Percentiles rank a stretch among this genome's conserved stretches.
phyloP scores from a whole-genome alignment of 2,329 filamentous ascomycete species.

The Sporothrix brunneoviolacea region DNA sequence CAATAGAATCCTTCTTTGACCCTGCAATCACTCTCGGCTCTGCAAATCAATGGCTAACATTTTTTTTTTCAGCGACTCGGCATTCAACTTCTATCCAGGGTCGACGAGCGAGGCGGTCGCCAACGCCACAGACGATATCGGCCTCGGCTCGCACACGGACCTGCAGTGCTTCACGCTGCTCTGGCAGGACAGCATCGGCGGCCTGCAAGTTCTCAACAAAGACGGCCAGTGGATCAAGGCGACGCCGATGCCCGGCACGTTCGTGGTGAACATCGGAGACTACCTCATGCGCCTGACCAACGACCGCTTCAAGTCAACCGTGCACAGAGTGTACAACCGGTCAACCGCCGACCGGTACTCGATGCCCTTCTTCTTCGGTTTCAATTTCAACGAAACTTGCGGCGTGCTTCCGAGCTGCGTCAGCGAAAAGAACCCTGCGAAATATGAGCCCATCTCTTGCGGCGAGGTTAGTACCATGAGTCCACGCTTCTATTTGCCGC shows the following conservation, averaged over 20 bases:
- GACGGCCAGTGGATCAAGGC: conserved; percentile 38
- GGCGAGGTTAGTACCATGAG: too few relatives aligned
- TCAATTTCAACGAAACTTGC: conserved; percentile 37
- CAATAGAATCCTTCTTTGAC: too few relatives aligned
- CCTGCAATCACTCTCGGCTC: too few relatives aligned
- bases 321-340: conserved; percentile 43
- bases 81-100: conserved; percentile 21
- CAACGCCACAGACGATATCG: conserved; percentile 22
- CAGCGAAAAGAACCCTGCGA: conserved; percentile 30
- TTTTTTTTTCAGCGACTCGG: conserved; percentile 15
- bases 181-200: conserved; percentile 38
- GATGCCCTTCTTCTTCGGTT: conserved; percentile 50
- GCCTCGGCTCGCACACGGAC: conserved; percentile 33
- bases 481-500: too few relatives aligned
- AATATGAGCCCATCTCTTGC: conserved; percentile 37
- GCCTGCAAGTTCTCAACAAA: conserved; percentile 31
- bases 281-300: conserved; percentile 45
- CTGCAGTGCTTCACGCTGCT: conserved; percentile 43
- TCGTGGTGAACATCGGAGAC: conserved; percentile 47
- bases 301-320: conserved; percentile 39
- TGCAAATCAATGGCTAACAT: conserved; percentile 13
- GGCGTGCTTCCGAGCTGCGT: conserved; percentile 34
- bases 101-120: conserved; percentile 20
- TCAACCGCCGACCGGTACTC: conserved; percentile 37
- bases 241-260: conserved; percentile 36